Evolutionary conservation across 352 stramenopile genomes (phyloP), one percentile per base, ranked within the genome.

Genomic region (Phytophthora cactorum): DNA sequence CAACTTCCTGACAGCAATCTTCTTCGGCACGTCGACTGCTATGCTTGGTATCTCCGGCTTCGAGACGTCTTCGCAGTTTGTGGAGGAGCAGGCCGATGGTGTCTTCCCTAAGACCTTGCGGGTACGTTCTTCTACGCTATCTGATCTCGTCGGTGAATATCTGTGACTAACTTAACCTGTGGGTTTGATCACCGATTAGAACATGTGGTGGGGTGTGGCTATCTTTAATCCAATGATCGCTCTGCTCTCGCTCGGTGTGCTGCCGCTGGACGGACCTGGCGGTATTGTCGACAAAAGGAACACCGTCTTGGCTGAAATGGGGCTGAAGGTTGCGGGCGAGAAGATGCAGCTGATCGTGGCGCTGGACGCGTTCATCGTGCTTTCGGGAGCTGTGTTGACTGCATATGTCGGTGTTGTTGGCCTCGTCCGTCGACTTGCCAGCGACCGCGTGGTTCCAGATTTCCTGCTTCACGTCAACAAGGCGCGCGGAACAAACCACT

Each of bases 1-100:
- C 22, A 93, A 94, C 64, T 69, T 95, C 29, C 77, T 92, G 46
- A 95, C 88, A n/a, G 90, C 90, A 3, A 68, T 97, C 36, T 97
- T 96, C 71, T 98, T 98, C 54, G 92, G 92, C 54, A 95, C 91
- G 47, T 97, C 86, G 4, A 93, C 87, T 5, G 94, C 94, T n/a
- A 98, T 98, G 91, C 88, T 98, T 12, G 95, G 95, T 50, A 97
- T 98, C 68, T 97, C 89, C 15, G 95, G 95, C 22, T 98, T 98
- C 58, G 95, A 98, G 74, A 97, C 90, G 4, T 97, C 89, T 44
- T 97, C 92, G 25, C 93, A 98, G 74, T 98, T 98, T 77, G 92
- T 98, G 15, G 89, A 98, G 74, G 92, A 98, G 65, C 93, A 98
- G 66, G 91, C 86, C n/a, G 80, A 95, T n/a, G 93, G 94, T 14